Base-by-base conservation (phyloP, 1,284 basidiomycete species). In the Ganoderma resinaceum region DNA sequence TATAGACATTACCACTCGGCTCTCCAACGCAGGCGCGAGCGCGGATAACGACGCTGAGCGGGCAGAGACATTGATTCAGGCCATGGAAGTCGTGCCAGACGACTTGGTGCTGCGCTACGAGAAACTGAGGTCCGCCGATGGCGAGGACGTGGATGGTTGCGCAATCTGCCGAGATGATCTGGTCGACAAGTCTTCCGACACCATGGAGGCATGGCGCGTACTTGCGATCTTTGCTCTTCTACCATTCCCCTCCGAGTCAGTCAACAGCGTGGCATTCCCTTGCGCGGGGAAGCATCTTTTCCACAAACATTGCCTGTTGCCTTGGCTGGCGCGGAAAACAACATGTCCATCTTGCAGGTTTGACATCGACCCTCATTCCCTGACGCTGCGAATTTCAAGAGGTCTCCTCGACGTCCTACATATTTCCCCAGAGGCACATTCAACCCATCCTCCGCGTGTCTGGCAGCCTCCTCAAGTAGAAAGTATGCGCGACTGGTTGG, bases 261-360 rank as follows among this genome's bases (percentile, higher is more conserved):
- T 53, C 40, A 20, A 33, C 33, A 71, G 78, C 29, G 65, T 78
- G 29, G 77, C 75, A 2, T 79, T 79, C 66, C 75, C 78, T 2
- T 79, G 78, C 67, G 72, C 74, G 0, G 78, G 78, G n/a, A 76
- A 76, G 62, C 78, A 79, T 58, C 70, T 79, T 12, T 79, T 77
- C 73, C 78, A 79, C 63, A 67, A 67, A 12, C 63, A 72, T 26
- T 79, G 78, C 52, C 66, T 79, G 9, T 70, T 69, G 0, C 78
- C 76, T 2, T 79, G 78, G 78, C 69, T 79, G 1, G 72, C 76
- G 29, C 72, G 75, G 53, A 79, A 79, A 70, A 79, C 78, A 11
- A 79, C 78, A 1, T 79, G 78, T 55, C 78, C 78, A 3, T 72
- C 78, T 18, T 79, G 78, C 67, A 66, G 78, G 33, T 79, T 77